phyloP scores from a whole-genome alignment of 1,139 yeast genomes.

The Lodderomyces jiufengensis region DNA sequence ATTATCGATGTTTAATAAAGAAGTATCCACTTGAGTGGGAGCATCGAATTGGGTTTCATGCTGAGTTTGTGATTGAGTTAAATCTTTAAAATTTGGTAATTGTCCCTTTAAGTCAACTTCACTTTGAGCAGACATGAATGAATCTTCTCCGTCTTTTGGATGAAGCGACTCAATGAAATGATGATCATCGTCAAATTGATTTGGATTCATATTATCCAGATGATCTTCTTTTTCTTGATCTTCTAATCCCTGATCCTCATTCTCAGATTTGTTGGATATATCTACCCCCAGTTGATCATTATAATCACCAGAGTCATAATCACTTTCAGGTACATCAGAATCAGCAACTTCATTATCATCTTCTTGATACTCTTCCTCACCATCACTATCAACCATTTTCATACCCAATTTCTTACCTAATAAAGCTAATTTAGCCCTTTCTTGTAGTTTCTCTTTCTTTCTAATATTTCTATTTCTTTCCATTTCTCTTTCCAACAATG shows the following conservation, averaged over 20 bases:
- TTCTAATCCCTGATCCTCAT: slow-evolving; percentile 14
- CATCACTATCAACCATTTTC: slow-evolving; percentile 9
- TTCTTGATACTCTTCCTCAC: slow-evolving; percentile 1
- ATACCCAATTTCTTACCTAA: slow-evolving; percentile 18
- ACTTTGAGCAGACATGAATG: slow-evolving; percentile 8
- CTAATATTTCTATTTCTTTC: slow-evolving; percentile 50
- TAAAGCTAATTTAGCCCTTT: slow-evolving; percentile 35
- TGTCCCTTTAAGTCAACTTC: slow-evolving; percentile 2
- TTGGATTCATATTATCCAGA: slow-evolving; percentile 14
- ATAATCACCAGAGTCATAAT: slow-evolving; percentile 14
- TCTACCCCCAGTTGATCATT: slow-evolving; percentile 1
- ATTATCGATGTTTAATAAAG: slow-evolving; percentile 1
- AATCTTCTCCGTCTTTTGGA: slow-evolving; percentile 17
- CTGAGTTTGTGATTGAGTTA: slow-evolving; percentile 16
- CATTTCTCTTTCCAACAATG: slow-evolving; percentile 61
- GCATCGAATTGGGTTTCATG: slow-evolving; percentile 17
- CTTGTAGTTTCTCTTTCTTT: slow-evolving; percentile 45
- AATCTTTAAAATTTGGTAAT: slow-evolving; percentile 16
- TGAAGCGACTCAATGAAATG: slow-evolving; percentile 15
- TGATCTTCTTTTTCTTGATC: slow-evolving; percentile 20
- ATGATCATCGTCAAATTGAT: slow-evolving; percentile 18
- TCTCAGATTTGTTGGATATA: slow-evolving; percentile 10
- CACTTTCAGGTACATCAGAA: slow-evolving; percentile 15
- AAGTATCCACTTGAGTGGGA: slow-evolving; percentile 14
- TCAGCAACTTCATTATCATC: slow-evolving; percentile 18